Base-by-base conservation (phyloP, 208 protist genomes). In the Leishmania gerbilli region DNA sequence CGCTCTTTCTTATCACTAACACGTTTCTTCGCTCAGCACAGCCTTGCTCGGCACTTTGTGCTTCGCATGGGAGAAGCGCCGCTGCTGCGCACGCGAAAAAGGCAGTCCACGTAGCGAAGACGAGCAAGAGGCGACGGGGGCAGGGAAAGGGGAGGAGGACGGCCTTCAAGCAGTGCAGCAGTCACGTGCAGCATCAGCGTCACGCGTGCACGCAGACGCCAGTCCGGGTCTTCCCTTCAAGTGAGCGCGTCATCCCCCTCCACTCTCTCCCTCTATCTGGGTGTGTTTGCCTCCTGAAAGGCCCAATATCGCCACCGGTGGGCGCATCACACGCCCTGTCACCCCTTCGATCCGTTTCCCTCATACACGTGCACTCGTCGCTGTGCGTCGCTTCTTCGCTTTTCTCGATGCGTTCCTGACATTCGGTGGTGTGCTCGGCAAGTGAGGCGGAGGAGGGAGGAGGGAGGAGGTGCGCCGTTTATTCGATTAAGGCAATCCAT, bases 401-500 rank as follows among this genome's bases (percentile, higher is more conserved):
- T 40, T 13, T 67, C 56, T 13, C 27, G 27, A 68, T 13, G 27
- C 31, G 8, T 68, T 40, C 62, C 31, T 68, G 31, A 8, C n/a
- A 8, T 68, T 40, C 58, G 58, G 27, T 64, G 27, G 7, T 64
- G 27, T 64, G 2, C 58, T 64, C n/a, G 27, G 19, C 27, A 68
- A 68, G 64, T 21, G 64, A 40, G 65, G 65, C 11, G 0, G 7
- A 67, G 62, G 31, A 11, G 11, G 15, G 4, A 31, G 9, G 34
- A 37, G 34, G 34, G 34, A 37, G 34, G 34, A 37, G 34, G 8
- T 27, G 65, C 65, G 37, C 37, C 42, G 31, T 47, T 71, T n/a
- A 71, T 71, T 47, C 65, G 6, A 71, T 71, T 42, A 71, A 47
- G 65, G 65, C 40, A 47, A 71, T 49, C 37, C 65, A 47, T n/a